A percentile compares a stretch with the other conserved stretches of the same genome.
Conservation (phyloP, 2,329 filamentous ascomycete species). For the Exophiala xenobiotica region DNA sequence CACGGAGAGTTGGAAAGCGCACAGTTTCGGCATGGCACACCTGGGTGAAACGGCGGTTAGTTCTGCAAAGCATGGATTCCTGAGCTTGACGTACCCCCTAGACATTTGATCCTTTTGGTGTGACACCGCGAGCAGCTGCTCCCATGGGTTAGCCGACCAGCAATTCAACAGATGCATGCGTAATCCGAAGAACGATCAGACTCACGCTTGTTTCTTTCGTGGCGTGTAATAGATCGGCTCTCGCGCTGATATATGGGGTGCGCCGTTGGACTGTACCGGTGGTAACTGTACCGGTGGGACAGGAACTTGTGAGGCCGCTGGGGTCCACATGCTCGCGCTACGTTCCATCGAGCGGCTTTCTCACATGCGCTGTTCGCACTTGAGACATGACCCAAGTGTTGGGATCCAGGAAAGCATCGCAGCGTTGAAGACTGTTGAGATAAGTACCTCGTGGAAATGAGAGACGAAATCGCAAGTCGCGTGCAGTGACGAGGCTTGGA, state of each 20-base stretch:
- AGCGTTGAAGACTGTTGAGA: no score
- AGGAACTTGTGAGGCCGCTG: no score
- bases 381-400: no score
- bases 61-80: neutral
- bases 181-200: no score
- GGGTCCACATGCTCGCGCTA: no score
- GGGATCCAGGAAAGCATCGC: no score
- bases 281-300: no score
- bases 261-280: slow-evolving; percentile 9
- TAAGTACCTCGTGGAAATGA: no score
- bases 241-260: neutral
- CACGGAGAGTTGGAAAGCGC: slow-evolving; percentile 14
- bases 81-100: slow-evolving; percentile 9
- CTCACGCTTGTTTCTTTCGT: slow-evolving; percentile 21
- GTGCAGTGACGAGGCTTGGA: no score
- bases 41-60: neutral
- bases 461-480: no score
- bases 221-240: slow-evolving; percentile 16
- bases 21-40: slow-evolving; percentile 16
- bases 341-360: no score
- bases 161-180: neutral
- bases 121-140: slow-evolving; percentile 18
- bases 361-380: no score
- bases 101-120: slow-evolving; percentile 20
- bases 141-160: neutral